Evolutionary conservation across 139 green algal genomes (phyloP), one percentile per base, ranked within the genome.

Genomic region (Pseudopediastrum boryanum): DNA sequence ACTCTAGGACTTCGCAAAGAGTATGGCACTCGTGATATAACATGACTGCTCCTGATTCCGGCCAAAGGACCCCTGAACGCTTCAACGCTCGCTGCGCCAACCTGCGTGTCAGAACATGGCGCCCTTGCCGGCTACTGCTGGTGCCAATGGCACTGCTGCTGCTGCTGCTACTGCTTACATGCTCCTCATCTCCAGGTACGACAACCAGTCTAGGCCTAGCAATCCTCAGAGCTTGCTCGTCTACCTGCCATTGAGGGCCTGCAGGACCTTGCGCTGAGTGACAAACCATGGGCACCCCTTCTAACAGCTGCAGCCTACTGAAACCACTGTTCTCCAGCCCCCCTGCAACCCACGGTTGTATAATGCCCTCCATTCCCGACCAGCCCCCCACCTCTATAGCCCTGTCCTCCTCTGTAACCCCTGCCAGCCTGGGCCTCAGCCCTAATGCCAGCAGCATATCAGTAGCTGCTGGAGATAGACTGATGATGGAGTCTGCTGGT

Each of bases 361-460:
- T n/a, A n/a, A n/a, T n/a, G n/a, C n/a, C n/a, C n/a, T n/a, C n/a
- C n/a, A n/a, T n/a, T n/a, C n/a, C n/a, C n/a, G n/a, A n/a, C n/a
- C n/a, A n/a, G n/a, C n/a, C n/a, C 52, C 39, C 64, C 39, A 38
- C 23, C 23, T 16, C 27, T 0, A 42, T 21, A 29, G 8, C 25
- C 61, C 61, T 69, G 54, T 2, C 50, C 5, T 0, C 38, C 48
- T 97, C 90, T 13, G 83, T 94, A 38, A 97, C 80, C 6, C 90
- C 93, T 1, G 89, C 77, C 48, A 97, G 78, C 41, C 94, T 79
- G 38, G 71, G 52, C 35, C 72, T 83, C 59, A 97, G 65, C 27
- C 93, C 93, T 19, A 98, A 68, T 0, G 90, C 89, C 59, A 90
- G 87, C 27, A 96, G 66, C 23, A 94, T 93, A 62, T 97, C 90